Evolutionary conservation across 2,329 filamentous ascomycete species (phyloP).

Genomic region (Ophiocordyceps unilateralis): DNA sequence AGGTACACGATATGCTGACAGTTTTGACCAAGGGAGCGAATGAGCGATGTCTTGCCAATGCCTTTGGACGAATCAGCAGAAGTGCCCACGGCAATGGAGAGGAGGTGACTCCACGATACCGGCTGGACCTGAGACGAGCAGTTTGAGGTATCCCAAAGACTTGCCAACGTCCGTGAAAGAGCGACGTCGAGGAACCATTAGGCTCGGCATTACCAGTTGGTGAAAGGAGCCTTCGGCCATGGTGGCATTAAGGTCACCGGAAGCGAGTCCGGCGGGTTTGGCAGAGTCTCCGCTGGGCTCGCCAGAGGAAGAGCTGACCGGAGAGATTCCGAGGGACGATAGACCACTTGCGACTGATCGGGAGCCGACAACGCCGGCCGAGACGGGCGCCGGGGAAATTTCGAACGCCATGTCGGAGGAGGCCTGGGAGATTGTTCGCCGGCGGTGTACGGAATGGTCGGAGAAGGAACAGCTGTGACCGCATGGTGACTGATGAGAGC

Average conservation of each 20-base stretch:
- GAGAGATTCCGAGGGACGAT: constrained; percentile 34
- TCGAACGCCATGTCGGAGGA: constrained; percentile 4
- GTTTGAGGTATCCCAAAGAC: constrained; percentile 67
- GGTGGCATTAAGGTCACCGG: constrained; percentile 5
- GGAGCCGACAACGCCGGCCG: constrained; percentile 10
- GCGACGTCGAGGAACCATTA: constrained; percentile 73
- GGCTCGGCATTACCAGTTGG: constrained; percentile 95
- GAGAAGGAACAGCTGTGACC: neutral
- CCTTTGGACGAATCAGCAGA: constrained; percentile 26
- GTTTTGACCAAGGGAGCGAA: constrained; percentile 70
- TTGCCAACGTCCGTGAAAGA: constrained; percentile 84
- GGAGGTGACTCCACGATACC: constrained; percentile 29
- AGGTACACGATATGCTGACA: constrained; percentile 92
- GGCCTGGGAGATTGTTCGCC: too few relatives aligned
- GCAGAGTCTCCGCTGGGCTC: constrained; percentile 9
- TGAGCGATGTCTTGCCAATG: constrained; percentile 75
- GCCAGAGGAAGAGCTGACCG: constrained; percentile 24
- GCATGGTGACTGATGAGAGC: constrained; percentile 8
- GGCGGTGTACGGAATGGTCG: neutral
- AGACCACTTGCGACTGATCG: constrained; percentile 25
- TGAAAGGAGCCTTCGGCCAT: constrained; percentile 22
- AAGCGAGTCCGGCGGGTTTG: constrained; percentile 5
- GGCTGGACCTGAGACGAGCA: constrained; percentile 68
- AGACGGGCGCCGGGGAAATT: constrained; percentile 10
- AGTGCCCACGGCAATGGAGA: neutral